A percentile compares a stretch with the other conserved stretches of the same genome.
Evolutionary conservation across 176 grass and related monocot species (phyloP).

Genomic region (Olyra latifolia): DNA sequence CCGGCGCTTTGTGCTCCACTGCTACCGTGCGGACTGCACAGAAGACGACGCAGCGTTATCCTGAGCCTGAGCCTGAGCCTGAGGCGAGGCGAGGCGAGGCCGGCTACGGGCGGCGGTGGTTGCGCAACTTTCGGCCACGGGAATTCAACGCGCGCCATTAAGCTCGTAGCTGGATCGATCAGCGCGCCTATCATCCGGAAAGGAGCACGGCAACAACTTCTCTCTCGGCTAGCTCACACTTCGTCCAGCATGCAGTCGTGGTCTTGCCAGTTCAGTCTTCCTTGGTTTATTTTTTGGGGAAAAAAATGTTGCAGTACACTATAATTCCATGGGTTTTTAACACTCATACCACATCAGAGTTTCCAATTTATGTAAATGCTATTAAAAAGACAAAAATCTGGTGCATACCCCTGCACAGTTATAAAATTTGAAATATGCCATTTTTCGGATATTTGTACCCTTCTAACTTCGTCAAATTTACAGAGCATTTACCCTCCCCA

Average conservation of each 20-base stretch:
- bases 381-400: too few relatives aligned
- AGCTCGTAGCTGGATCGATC: neutral
- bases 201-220: neutral
- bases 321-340: too few relatives aligned
- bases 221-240: neutral
- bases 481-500: too few relatives aligned
- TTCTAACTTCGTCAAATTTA: too few relatives aligned
- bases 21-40: neutral
- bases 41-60: neutral
- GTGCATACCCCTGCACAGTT: too few relatives aligned
- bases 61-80: neutral
- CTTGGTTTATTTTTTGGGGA: too few relatives aligned
- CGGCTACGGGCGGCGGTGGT: neutral
- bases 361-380: too few relatives aligned
- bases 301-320: too few relatives aligned
- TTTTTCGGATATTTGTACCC: too few relatives aligned
- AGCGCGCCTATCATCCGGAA: neutral
- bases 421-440: too few relatives aligned
- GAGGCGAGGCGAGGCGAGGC: neutral
- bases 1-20: constrained; percentile 3
- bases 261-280: neutral
- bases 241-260: neutral
- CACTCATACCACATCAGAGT: too few relatives aligned
- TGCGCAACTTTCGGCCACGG: constrained; percentile 8
- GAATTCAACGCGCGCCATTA: constrained; percentile 11